A percentile compares a stretch with the other conserved stretches of the same genome.
phyloP scores from a whole-genome alignment of 2,329 filamentous ascomycete species.

The Aspergillus hiratsukae region DNA sequence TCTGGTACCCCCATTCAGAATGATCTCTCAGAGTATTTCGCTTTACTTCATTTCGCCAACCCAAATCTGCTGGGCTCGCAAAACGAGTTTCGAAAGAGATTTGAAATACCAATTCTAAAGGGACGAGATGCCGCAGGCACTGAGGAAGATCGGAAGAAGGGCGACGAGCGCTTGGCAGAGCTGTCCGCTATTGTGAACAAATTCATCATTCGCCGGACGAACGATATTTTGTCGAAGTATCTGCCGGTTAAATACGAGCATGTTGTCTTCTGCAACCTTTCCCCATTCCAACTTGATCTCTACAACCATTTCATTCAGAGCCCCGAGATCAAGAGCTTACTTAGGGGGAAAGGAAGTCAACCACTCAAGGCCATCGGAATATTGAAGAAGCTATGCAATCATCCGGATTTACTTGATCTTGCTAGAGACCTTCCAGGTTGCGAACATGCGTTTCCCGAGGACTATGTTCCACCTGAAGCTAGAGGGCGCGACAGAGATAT shows the following conservation, averaged over 20 bases:
- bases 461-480: conserved; percentile 82
- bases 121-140: conserved; percentile 87
- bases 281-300: conserved; percentile 84
- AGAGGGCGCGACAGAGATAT: conserved; percentile 87
- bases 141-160: conserved; percentile 74
- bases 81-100: conserved; percentile 87
- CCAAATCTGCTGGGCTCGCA: conserved; percentile 85
- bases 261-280: conserved; percentile 94
- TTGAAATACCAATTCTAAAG: conserved; percentile 84
- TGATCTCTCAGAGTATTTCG: conserved; percentile 96
- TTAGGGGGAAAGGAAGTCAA: conserved; percentile 91
- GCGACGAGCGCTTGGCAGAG: conserved; percentile 77
- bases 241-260: conserved; percentile 98
- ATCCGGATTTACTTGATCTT: conserved; percentile 86
- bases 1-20: conserved; percentile 98
- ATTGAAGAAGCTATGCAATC: conserved; percentile 97
- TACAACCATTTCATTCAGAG: conserved; percentile 98
- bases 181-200: conserved; percentile 87
- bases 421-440: conserved; percentile 80
- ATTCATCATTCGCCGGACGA: conserved; percentile 95
- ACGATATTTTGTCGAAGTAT: conserved; percentile 97
- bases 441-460: conserved; percentile 74
- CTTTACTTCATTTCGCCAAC: conserved; percentile 93
- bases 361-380: conserved; percentile 95
- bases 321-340: conserved; percentile 84